Base-by-base conservation (phyloP, 345 rosid species). In the Erodium maritimum region DNA sequence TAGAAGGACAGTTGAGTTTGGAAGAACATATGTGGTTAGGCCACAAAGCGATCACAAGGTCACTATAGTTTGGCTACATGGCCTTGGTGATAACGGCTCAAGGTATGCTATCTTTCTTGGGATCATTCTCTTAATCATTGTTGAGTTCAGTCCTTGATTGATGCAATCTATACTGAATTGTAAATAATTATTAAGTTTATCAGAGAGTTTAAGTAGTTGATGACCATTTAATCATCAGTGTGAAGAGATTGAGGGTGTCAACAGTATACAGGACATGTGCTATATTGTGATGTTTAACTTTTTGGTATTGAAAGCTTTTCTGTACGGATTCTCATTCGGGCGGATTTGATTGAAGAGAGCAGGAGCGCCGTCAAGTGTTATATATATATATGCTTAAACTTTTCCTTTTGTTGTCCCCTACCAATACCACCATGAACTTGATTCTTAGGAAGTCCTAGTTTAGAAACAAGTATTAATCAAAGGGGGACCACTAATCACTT, bases 11-110 rank as follows among this genome's bases (percentile, higher is more conserved):
- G 65, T 80, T 55, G 93, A 85, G 61, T 85, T 78, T 67, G 91
- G 91, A 62, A 82, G 88, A 74, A 85, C 91, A 19, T 68, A 82
- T 70, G 91, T 85, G 50, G 91, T 82, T 67, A 79, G 84, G 77
- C 91, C 91, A 2, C 80, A 80, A 75, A 88, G 91, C 57, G 82
- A 80, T 62, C 91, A 85, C 62, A 88, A 77, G 69, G 91, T 86
- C 21, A 85, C 91, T 62, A 57, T 82, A 59, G 81, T 85, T 23
- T 85, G 91, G 91, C 75, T 82, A 52, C 91, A 85, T 62, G 88
- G 91, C 69, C 91, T 85, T 11, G 91, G 88, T 24, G 88, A 85
- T 64, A 85, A 82, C 69, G 88, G 93, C 54, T 82, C 85, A 21
- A 82, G 88, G 93, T 85, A 70, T 52, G 52, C 2, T 29, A 29